Base-by-base conservation (phyloP, 2,329 filamentous ascomycete species). In the Parafenestella ontariensis region DNA sequence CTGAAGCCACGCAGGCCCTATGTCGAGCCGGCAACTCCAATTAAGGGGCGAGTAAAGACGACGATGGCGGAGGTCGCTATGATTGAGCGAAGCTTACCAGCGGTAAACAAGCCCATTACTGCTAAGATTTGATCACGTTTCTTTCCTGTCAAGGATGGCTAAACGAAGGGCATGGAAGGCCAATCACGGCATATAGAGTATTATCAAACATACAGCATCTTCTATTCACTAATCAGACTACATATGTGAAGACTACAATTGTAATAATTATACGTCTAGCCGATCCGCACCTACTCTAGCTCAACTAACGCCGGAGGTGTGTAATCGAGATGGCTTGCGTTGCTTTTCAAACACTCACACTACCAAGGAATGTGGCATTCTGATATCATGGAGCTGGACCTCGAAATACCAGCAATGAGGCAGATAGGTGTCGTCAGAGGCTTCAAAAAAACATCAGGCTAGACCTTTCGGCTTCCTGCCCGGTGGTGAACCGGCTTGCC, bases 1-100 rank as follows among this genome's bases (percentile, higher is more conserved):
- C 49, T 65, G 41, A 55, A 51, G 46, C 63, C 63, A 36, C 50
- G 53, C 9, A 52, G 52, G 23, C 64, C 63, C 8, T 68, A 66
- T 42, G 37, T 62, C 20, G 58, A 56, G 47, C 59, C 56, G 41
- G 33, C 44, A 24, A 50, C 39, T 24, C 34, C 52, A 23, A 41
- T 59, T 20, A 60, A 56, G 44, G 56, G 59, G 34, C 49, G 44
- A 23, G 58, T 62, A 34, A 55, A 53, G 43, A 46, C 49, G 15
- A 52, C 40, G 9, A 67, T 57, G 55, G 62, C 56, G 10, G 64
- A 65, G 43, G 51, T 67, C n/a, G 62, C 56, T 7, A 49, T 46
- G 29, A 63, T 66, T 13, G 63, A 66, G 36, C 46, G 58, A 44
- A 54, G 52, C 46, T 40, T 65, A 26, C 58, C 60, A n/a, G 44